Base-by-base conservation (phyloP, 441 rosid genomes). In the Euphorbia corollata region DNA sequence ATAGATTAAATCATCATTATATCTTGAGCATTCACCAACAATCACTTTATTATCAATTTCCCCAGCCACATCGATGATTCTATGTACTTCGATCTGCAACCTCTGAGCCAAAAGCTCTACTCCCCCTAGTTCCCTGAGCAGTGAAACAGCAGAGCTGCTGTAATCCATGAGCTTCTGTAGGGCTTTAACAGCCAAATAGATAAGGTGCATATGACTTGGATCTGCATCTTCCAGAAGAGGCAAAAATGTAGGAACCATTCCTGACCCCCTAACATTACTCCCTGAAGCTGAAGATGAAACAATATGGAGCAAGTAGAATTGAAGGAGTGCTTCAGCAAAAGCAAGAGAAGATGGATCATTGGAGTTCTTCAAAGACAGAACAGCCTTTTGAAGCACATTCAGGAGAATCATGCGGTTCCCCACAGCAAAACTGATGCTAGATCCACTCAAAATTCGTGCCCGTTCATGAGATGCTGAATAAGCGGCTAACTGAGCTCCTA, bases 401-500 rank as follows among this genome's bases (percentile, higher is more conserved):
- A 95, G 88, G 57, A 95, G 96, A 81, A 91, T 88, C 83, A 85
- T 87, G 63, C 97, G 87, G 83, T 91, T 91, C 13, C 96, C 92
- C 36, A 84, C 94, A 65, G 97, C 91, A 78, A 90, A 94, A 81
- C 96, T 94, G 70, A 91, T 87, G 74, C 89, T 91, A 61, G 97
- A 87, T 76, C 99, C 97, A 61, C 97, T 94, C 75, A 90, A 78
- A 69, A 94, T 87, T 39, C 97, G 84, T 39, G 99, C 95, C 51
- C 99, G 86, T 67, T 90, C 99, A 85, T 88, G 97, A 71, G 99
- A 91, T 56, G 94, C 93, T 34, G 96, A 85, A 77, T 91, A 91
- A 65, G 96, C 96, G 77, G 97, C 98, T 74, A 95, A 80, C 69
- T 95, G 99, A 43, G 97, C 99, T 69, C 96, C 96, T 80, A 95